Conservation (phyloP, 2,329 filamentous ascomycete genomes). For the Epichloe elymi region DNA sequence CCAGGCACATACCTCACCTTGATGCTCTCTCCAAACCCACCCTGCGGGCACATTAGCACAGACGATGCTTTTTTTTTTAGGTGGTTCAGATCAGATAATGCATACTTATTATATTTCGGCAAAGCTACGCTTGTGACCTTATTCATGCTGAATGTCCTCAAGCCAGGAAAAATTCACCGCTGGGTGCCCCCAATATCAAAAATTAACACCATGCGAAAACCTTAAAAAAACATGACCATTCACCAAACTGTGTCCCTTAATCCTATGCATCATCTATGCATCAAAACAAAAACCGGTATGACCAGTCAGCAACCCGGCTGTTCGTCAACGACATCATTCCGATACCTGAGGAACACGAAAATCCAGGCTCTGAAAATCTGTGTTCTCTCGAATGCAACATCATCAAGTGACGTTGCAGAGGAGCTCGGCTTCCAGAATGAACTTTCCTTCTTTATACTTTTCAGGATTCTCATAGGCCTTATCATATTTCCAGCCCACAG, state of each 20-base stretch:
- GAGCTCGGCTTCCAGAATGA: slow-evolving; percentile 85
- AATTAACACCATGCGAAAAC: background rate
- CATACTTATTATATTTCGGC: background rate
- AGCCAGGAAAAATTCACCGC: background rate
- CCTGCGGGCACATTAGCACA: background rate
- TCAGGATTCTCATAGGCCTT: slow-evolving; percentile 85
- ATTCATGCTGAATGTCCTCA: background rate
- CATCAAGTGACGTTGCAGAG: slow-evolving; percentile 58
- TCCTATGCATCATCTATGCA: too few species aligned
- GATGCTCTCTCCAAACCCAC: background rate
- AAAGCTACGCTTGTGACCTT: background rate
- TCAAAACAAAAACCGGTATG: background rate
- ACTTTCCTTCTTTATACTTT: slow-evolving; percentile 99
- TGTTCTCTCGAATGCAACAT: background rate
- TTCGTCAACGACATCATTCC: background rate
- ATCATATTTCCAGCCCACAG: slow-evolving; percentile 98
- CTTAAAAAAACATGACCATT: background rate
- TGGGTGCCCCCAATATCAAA: background rate
- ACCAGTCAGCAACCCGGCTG: background rate
- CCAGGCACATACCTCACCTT: too few species aligned
- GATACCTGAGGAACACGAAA: background rate
- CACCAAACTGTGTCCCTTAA: background rate
- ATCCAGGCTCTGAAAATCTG: background rate
- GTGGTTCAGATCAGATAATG: background rate
- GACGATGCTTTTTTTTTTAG: background rate